Percentiles rank a stretch among this genome's conserved stretches.
Evolutionary conservation across 1,284 basidiomycete genomes (phyloP).

Genomic region (Austroboletus rostrupii): DNA sequence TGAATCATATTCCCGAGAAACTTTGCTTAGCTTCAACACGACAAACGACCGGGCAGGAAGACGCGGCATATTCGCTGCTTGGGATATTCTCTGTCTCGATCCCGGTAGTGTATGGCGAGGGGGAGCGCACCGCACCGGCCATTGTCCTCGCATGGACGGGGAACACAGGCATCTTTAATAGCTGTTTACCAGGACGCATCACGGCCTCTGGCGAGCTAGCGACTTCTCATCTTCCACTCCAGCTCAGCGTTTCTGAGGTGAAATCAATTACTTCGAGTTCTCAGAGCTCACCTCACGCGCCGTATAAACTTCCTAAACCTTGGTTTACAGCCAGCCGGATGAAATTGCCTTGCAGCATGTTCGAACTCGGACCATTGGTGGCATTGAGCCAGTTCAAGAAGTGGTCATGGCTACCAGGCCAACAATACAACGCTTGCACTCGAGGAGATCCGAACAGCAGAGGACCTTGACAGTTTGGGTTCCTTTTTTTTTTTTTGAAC

Average conservation of each 20-base stretch:
- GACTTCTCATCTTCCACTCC: too few species aligned
- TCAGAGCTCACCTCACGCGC: neutral
- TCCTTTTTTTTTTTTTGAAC: neutral
- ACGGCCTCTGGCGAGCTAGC: too few species aligned
- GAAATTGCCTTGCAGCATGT: neutral
- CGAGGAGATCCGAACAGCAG: neutral
- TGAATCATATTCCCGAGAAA: neutral
- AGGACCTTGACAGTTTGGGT: neutral
- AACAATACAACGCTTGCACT: neutral
- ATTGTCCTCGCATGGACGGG: neutral
- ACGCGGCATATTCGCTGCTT: neutral
- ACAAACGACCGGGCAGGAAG: neutral
- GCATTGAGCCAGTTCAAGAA: too few species aligned
- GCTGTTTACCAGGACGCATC: neutral
- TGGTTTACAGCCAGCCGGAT: neutral
- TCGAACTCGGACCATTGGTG: neutral
- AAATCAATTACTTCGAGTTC: too few species aligned
- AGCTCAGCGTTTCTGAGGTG: too few species aligned
- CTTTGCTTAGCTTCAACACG: neutral
- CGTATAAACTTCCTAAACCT: neutral
- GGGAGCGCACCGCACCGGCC: neutral
- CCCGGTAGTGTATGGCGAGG: neutral
- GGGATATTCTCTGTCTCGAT: neutral
- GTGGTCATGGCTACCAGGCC: neutral
- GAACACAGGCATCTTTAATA: neutral